Evolutionary conservation across 805 yeast species (phyloP), one percentile per base, ranked within the genome.

Genomic region (Barnettozyma siamensis): DNA sequence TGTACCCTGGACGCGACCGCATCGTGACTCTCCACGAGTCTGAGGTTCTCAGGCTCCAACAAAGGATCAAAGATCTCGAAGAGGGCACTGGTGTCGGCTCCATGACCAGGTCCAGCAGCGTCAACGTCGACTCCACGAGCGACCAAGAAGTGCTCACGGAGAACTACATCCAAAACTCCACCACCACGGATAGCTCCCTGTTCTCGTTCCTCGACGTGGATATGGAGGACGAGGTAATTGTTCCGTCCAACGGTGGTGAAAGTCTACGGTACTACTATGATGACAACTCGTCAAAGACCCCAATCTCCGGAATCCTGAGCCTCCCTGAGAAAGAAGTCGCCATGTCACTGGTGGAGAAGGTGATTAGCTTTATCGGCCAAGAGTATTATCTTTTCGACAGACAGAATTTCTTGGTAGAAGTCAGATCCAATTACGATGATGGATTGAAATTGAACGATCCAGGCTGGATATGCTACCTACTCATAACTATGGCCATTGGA

Each of bases 401-500:
- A 11, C 24, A 27, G 7, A n/a, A 40, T 3, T 37, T 49, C 12
- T n/a, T 40, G 3, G 41, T 40, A 11, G 49, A 51, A 13, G 43
- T 48, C 9, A 31, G 43, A 13, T 29, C 28, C n/a, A 45, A 45
- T 28, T 49, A 49, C 16, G 42, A 47, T 13, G 42, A 38, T 2
- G 37, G 41, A 2, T 19, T 49, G 4, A 31, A 31, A 32, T 33
- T 29, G 4, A 30, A 40, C 38, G 47, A 45, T 19, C 39, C 45
- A 20, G 17, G n/a, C 12, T 51, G 55, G 53, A 33, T 48, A 4
- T 49, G 52, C 12, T 57, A 48, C 33, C 42, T 57, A 18, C 43
- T 54, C 18, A 50, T 53, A 6, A 47, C 52, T 1, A 26, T 57
- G 33, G 61, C 61, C 4, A 47, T 57, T 32, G 61, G 61, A 5